Conservation (phyloP, 1,284 basidiomycete genomes). For the Leccinum solheimii region DNA sequence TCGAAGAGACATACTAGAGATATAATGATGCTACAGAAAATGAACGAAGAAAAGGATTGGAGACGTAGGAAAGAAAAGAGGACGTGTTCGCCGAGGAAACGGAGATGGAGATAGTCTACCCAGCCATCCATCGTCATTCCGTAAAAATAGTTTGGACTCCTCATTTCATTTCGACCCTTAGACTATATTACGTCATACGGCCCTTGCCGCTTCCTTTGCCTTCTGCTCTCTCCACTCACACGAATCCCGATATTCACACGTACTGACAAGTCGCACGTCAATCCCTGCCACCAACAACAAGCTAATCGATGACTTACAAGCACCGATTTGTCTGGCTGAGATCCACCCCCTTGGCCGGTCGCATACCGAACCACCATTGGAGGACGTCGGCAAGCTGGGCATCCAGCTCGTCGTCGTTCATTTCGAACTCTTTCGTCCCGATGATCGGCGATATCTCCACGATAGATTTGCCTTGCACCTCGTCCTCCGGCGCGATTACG, state of each 20-base stretch:
- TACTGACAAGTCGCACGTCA: slow-evolving; percentile 41
- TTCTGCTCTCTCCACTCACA: slow-evolving; percentile 85
- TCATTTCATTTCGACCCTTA: neutral
- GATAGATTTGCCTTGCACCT: slow-evolving; percentile 14
- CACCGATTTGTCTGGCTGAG: slow-evolving; percentile 65
- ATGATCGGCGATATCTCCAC: slow-evolving; percentile 49
- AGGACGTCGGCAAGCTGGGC: slow-evolving; percentile 58
- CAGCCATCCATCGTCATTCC: slow-evolving; percentile 43
- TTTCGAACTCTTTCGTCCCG: slow-evolving; percentile 61
- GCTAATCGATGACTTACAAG: slow-evolving; percentile 48
- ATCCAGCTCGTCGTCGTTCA: slow-evolving; percentile 60
- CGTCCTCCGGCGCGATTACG: neutral
- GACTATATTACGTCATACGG: neutral
- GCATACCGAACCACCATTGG: slow-evolving; percentile 73
- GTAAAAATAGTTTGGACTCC: neutral
- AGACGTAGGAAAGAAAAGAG: slow-evolving; percentile 54
- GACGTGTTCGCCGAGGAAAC: slow-evolving; percentile 56
- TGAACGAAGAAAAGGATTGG: slow-evolving; percentile 47
- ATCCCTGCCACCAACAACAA: neutral
- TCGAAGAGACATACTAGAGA: slow-evolving; percentile 53
- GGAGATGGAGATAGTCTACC: slow-evolving; percentile 53
- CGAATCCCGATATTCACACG: slow-evolving; percentile 75
- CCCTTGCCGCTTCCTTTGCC: slow-evolving; percentile 48
- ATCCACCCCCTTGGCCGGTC: slow-evolving; percentile 68
- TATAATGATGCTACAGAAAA: slow-evolving; percentile 47